Evolutionary conservation across 306 rosid species (phyloP), one percentile per base, ranked within the genome.

Genomic region (Quercus berberidifolia): DNA sequence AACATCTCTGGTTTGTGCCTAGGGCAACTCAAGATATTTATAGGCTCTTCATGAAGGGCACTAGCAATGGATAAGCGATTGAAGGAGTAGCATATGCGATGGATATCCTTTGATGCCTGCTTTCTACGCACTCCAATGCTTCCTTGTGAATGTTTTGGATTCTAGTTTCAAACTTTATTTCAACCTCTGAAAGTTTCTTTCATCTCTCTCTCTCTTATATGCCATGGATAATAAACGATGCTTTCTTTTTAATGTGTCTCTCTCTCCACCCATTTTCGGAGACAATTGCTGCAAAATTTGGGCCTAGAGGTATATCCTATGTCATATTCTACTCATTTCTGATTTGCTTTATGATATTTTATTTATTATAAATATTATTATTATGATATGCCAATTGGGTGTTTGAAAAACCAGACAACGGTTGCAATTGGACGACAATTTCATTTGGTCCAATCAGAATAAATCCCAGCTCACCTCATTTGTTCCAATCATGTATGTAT

Each of bases 41-140:
- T 60, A 72, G 78, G 55, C 54, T 52, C 76, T 71, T 73, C 52
- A 3, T 28, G 54, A 13, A 49, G 54, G 54, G 54, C 54, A 3
- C 5, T 26, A 60, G 23, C 43, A 26, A 68, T 84, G 77, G 80
- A 82, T 84, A 84, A 9, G 26, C 59, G 55, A 33, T 12, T 3
- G 9, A 23, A 68, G 49, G 76, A 41, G 26, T 3, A 78, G 91
- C 88, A 90, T 90, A 90, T 90, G 85, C 91, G 62, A 49, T 77
- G 87, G 84, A 91, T 89, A 91, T 89, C 83, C 94, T 73, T 35
- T 30, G 11, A 59, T 81, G 82, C 82, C 82, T 80, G 80, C 84
- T 85, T 87, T 78, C 54, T 82, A 67, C 80, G 69, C 43, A 78
- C 80, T 83, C 82, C 83, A 46, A n/a, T 79, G 73, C 76, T 62